Conservation (phyloP, 768 basidiomycete genomes). For the Coprinellus micaceus region DNA sequence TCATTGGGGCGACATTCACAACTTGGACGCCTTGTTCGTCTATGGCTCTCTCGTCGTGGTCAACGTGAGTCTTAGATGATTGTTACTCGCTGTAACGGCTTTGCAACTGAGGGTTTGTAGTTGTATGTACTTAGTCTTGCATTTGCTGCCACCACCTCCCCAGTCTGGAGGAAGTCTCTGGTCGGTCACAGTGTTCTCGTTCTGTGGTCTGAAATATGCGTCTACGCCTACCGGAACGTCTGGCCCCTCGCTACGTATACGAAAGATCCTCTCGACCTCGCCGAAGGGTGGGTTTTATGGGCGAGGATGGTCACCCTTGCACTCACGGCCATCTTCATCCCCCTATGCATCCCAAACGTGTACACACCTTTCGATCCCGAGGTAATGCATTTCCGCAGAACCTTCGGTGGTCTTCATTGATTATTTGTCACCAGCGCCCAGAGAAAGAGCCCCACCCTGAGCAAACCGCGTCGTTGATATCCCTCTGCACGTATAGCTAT, state of each 20-base stretch:
- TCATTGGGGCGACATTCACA: too few relatives aligned
- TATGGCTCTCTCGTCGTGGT: not conserved
- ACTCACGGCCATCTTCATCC: conserved; percentile 43
- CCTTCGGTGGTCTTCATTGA: not conserved
- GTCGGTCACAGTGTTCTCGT: conserved; percentile 14
- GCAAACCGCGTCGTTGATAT: conserved; percentile 48
- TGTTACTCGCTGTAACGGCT: too few relatives aligned
- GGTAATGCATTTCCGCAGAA: conserved; percentile 4
- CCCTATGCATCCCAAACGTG: conserved; percentile 46
- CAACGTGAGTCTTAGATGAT: not conserved
- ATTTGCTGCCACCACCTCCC: not conserved
- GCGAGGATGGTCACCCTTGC: conserved; percentile 27
- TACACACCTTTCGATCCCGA: conserved; percentile 54
- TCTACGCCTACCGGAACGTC: conserved; percentile 52
- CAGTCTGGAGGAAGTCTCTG: not conserved
- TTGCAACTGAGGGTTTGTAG: not conserved
- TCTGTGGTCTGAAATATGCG: conserved; percentile 35
- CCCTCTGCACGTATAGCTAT: conserved; percentile 45
- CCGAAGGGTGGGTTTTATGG: conserved; percentile 28
- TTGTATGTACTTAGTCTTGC: conserved; percentile 13
- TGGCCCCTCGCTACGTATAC: conserved; percentile 53
- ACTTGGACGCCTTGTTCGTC: too few relatives aligned
- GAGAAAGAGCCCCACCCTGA: conserved; percentile 39
- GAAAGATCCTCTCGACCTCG: conserved; percentile 36
- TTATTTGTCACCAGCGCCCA: conserved; percentile 30